Conservation (phyloP, 495 filamentous ascomycete genomes). For the Neurospora sp. region DNA sequence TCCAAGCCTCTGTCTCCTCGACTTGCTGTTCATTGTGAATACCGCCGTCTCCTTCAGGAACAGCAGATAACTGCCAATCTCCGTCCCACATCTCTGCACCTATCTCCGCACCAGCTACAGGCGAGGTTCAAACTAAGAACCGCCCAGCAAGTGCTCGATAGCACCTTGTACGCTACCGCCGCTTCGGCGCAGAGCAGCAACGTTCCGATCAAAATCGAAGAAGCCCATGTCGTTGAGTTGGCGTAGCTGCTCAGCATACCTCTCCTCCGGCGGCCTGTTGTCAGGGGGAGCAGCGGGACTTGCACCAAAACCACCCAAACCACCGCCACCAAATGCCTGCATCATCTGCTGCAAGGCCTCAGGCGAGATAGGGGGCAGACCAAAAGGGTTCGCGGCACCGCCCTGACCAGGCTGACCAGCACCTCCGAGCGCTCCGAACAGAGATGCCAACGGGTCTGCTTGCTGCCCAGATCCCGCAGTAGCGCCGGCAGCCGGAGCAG, state of each 20-base stretch:
- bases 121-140: neutral
- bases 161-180: conserved; percentile 95
- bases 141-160: conserved; percentile 62
- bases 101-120: neutral
- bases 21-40: neutral
- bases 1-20: neutral
- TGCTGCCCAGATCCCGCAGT: conserved; percentile 12
- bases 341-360: conserved; percentile 40
- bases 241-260: conserved; percentile 79
- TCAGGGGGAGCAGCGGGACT: conserved; percentile 50
- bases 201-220: conserved; percentile 89
- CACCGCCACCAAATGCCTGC: conserved; percentile 21
- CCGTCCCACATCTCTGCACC: neutral
- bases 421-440: conserved; percentile 20
- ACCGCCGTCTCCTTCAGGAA: neutral
- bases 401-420: conserved; percentile 4
- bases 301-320: conserved; percentile 12
- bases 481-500: conserved; percentile 2
- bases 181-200: conserved; percentile 75
- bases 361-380: conserved; percentile 11
- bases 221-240: conserved; percentile 99
- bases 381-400: conserved; percentile 15
- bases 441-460: conserved; percentile 32
- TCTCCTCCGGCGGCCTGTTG: conserved; percentile 83
- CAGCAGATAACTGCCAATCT: neutral